Evolutionary conservation across 148 eudicot species (phyloP).

Genomic region (Arctostaphylos glauca): DNA sequence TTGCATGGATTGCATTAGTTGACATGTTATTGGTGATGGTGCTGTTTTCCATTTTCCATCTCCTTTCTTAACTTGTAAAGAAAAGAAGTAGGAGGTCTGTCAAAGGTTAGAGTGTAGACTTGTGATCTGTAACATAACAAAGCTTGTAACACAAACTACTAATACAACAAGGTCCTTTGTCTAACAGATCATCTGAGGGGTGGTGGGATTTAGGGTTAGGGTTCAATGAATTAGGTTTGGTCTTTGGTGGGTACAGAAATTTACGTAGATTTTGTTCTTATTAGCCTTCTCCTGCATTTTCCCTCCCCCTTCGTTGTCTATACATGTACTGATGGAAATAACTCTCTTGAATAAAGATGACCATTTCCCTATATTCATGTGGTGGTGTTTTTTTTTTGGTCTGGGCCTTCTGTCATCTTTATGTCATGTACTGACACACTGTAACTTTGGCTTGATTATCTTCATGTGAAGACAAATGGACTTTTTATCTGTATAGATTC

Average conservation of each 20-base stretch:
- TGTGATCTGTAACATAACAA: constrained; percentile 36
- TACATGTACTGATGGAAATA: constrained; percentile 24
- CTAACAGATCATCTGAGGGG: constrained; percentile 31
- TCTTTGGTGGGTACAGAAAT: constrained; percentile 22
- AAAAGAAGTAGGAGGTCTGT: constrained; percentile 23
- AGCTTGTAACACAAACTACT: constrained; percentile 28
- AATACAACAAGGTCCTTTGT: constrained; percentile 31
- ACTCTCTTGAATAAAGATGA: constrained; percentile 22
- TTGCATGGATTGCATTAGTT: constrained; percentile 18
- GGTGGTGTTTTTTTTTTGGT: not conserved
- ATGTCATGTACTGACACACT: not conserved
- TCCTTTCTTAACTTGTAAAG: constrained; percentile 38
- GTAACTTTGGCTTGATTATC: constrained; percentile 10
- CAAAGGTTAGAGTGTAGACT: constrained; percentile 28
- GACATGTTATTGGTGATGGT: constrained; percentile 24
- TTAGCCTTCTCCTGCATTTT: not conserved
- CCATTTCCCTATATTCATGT: not conserved
- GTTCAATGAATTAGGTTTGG: constrained; percentile 12
- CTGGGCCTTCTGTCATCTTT: not conserved
- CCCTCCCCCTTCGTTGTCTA: constrained; percentile 24
- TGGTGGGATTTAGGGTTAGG: constrained; percentile 10
- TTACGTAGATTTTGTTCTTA: not conserved
- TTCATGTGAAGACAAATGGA: constrained; percentile 12
- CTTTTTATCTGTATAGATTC: not conserved
- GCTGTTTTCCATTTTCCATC: constrained; percentile 15